Conservation (phyloP, 768 basidiomycete genomes). For the Dioszegia aurantiaca region DNA sequence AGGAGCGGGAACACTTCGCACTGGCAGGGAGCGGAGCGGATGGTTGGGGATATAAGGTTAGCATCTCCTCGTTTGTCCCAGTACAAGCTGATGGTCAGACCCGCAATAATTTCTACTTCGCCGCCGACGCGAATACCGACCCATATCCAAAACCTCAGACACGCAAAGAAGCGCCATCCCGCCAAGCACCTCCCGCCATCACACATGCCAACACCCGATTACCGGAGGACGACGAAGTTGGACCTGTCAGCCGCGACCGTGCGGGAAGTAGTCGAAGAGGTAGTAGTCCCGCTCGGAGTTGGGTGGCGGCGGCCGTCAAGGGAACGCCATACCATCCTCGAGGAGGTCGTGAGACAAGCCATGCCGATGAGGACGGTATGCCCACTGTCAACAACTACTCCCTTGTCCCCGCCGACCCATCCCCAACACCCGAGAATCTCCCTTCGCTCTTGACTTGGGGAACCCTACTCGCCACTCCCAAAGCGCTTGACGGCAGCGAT, state of each 20-base stretch:
- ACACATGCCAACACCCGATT: constrained; percentile 78
- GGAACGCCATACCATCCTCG: constrained; percentile 76
- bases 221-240: constrained; percentile 57
- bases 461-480: constrained; percentile 84
- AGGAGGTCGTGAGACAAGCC: not conserved
- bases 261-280: constrained; percentile 48
- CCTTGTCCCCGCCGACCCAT: constrained; percentile 80
- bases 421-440: constrained; percentile 76
- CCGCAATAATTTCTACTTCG: constrained; percentile 91
- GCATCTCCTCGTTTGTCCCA: constrained; percentile 11
- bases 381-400: constrained; percentile 60
- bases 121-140: constrained; percentile 82
- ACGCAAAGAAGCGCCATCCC: constrained; percentile 10
- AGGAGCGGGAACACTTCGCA: constrained; percentile 23
- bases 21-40: constrained; percentile 39
- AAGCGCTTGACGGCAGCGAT: constrained; percentile 59
- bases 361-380: constrained; percentile 51
- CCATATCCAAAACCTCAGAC: constrained; percentile 60
- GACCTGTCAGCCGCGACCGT: constrained; percentile 12
- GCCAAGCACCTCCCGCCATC: constrained; percentile 56
- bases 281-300: constrained; percentile 84
- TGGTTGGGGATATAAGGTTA: constrained; percentile 49
- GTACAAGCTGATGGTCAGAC: constrained; percentile 57
- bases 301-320: constrained; percentile 85
- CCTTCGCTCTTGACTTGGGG: constrained; percentile 98